Evolutionary conservation across 257 asterid genomes (phyloP), one percentile per base, ranked within the genome.

Genomic region (Lantana camara): DNA sequence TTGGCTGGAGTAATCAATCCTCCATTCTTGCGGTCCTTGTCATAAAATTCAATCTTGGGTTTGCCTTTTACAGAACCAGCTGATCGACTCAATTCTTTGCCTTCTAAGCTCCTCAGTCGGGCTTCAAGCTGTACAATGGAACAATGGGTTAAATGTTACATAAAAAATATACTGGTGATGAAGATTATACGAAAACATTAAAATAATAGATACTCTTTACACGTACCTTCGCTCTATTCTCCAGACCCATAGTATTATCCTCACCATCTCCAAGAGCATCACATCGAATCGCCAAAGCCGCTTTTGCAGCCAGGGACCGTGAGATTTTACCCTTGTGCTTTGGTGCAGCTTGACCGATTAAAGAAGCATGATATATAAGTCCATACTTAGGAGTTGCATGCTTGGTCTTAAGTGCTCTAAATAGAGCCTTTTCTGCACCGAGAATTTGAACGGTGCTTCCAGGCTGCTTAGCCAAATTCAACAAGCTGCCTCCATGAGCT

Each of bases 401-500:
- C 83, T 88, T 91, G 1, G 95, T 88, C 79, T 91, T 91, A 63
- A 88, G 79, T 63, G 96, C 98, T 73, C 98, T 79, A 55, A 91
- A 91, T 32, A 91, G 86, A 46, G 98, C 98, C 80, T 91, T 91
- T 63, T 91, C 96, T 1, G 96, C 96, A 67, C 96, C 98, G 42
- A 91, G 98, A 20, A 91, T 91, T 71, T 91, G 98, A 51, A 91
- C 95, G 0, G 97, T 88, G 59, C 98, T 91, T 69, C 95, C 98
- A 22, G 98, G 98, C 72, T 91, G 98, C 90, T 91, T 91, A 0
- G 98, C 89, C 60, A 91, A 94, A 84, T 88, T 91, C 16, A 91
- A 11, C 58, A 91, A 82, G 82, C 98, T 91, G 66, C 98, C 94
- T 19, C 98, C 96, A 82, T 86, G 98, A 24, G 96, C 93, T 72